phyloP scores from a whole-genome alignment of 225 moss, liverwort and hornwort genomes.

The Thuidium tamariscinum region DNA sequence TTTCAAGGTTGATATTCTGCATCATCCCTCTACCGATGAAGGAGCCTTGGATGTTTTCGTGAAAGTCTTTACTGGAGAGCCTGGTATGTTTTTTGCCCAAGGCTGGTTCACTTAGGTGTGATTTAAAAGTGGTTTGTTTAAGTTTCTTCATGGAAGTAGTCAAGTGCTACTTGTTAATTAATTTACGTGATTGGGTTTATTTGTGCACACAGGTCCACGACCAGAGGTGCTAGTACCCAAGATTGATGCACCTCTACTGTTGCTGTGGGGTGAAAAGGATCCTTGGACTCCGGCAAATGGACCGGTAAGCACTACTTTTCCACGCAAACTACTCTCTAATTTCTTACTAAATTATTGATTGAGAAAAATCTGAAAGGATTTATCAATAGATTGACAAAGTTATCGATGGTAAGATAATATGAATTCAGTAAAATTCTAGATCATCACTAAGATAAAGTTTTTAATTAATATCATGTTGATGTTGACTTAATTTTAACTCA shows the following conservation, averaged over 20 bases:
- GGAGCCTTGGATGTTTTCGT: conserved; percentile 95
- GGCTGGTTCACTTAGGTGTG: neutral
- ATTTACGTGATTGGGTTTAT: neutral
- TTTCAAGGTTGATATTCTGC: conserved; percentile 88
- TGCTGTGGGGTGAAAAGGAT: conserved; percentile 96
- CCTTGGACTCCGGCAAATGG: conserved; percentile 99
- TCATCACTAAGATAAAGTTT: neutral
- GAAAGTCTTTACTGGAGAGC: conserved; percentile 91
- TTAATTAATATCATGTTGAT: neutral
- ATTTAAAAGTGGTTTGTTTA: neutral
- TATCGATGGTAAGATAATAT: neutral
- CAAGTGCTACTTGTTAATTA: neutral
- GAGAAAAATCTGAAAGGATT: neutral
- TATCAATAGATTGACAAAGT: neutral
- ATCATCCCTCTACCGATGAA: conserved; percentile 84
- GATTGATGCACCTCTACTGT: conserved; percentile 52
- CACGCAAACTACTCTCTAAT: neutral
- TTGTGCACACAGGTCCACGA: conserved; percentile 59
- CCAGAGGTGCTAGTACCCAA: conserved; percentile 80
- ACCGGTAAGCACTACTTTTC: conserved; percentile 40
- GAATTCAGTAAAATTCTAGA: neutral
- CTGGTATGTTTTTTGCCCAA: conserved; percentile 38
- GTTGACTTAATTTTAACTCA: neutral
- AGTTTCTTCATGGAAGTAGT: neutral
- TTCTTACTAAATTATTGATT: neutral